These are phyloP conservation scores for Kernera saxatilis DNA, from an alignment of 345 rosid species.

Conservation along the genomic window DNA sequence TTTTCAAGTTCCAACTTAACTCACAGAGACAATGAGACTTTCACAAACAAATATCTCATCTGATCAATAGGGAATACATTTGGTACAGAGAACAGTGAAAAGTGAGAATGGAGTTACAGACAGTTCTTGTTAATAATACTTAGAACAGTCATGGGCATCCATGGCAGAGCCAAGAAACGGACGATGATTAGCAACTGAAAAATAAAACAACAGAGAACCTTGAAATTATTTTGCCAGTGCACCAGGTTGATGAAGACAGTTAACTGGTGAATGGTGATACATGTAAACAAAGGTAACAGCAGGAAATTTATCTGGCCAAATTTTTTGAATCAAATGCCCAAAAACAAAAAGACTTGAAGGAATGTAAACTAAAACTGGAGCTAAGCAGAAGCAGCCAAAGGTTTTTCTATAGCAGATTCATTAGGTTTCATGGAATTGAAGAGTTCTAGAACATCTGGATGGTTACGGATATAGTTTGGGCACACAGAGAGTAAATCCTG, in stretches of 20 bases:
- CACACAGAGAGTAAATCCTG: slow-evolving; percentile 69
- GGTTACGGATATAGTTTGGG: slow-evolving; percentile 58
- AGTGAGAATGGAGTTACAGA: not conserved
- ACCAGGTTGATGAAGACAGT: slow-evolving; percentile 19
- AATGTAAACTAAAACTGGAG: slow-evolving; percentile 13
- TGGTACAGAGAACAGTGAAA: not conserved
- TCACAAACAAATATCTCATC: not conserved
- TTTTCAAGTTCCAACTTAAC: not conserved
- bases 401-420: slow-evolving; percentile 22
- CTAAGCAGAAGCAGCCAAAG: slow-evolving; percentile 29
- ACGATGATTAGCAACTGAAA: not conserved
- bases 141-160: not conserved
- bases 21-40: slow-evolving; percentile 2
- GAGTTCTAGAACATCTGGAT: slow-evolving; percentile 78
- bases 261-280: slow-evolving; percentile 20
- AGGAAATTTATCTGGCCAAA: not conserved
- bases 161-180: not conserved
- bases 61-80: not conserved
- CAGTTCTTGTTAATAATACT: not conserved
- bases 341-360: not conserved
- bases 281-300: slow-evolving; percentile 10
- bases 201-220: slow-evolving; percentile 9
- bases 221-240: slow-evolving; percentile 26
- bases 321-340: not conserved
- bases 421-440: slow-evolving; percentile 47